A percentile compares a stretch with the other conserved stretches of the same genome.
Evolutionary conservation across 768 basidiomycete species (phyloP).

Genomic region (Lactarius tabidus): DNA sequence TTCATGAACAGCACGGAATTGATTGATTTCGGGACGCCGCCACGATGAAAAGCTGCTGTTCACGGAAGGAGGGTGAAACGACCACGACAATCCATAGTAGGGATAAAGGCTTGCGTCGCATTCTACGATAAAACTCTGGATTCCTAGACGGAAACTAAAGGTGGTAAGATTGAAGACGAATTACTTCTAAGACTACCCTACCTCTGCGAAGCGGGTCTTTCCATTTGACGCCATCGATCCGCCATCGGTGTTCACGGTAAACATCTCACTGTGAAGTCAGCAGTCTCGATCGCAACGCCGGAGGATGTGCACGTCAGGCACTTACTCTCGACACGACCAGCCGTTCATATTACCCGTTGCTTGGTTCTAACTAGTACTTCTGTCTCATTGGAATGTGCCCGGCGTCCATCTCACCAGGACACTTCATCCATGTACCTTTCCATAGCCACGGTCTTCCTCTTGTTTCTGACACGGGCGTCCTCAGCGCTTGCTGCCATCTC

Average conservation of each 20-base stretch:
- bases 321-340: background rate
- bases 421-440: constrained; percentile 4
- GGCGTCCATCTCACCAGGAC: background rate
- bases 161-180: constrained; percentile 34
- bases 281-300: background rate
- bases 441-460: background rate
- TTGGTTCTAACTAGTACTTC: constrained; percentile 5
- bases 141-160: constrained; percentile 54
- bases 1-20: background rate
- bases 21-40: constrained; percentile 45
- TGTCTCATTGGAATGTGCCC: background rate
- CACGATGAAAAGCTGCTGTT: constrained; percentile 48
- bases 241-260: background rate
- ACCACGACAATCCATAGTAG: constrained; percentile 48
- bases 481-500: background rate
- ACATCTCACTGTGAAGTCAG: background rate
- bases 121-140: constrained; percentile 70
- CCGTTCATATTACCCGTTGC: background rate
- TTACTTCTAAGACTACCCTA: background rate
- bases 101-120: constrained; percentile 55
- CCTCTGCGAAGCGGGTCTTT: too few species aligned
- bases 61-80: constrained; percentile 53
- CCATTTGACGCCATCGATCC: background rate
- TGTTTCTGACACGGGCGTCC: background rate
- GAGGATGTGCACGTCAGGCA: background rate